Base-by-base conservation (phyloP, 352 stramenopile species). In the Phytophthora kernoviae region DNA sequence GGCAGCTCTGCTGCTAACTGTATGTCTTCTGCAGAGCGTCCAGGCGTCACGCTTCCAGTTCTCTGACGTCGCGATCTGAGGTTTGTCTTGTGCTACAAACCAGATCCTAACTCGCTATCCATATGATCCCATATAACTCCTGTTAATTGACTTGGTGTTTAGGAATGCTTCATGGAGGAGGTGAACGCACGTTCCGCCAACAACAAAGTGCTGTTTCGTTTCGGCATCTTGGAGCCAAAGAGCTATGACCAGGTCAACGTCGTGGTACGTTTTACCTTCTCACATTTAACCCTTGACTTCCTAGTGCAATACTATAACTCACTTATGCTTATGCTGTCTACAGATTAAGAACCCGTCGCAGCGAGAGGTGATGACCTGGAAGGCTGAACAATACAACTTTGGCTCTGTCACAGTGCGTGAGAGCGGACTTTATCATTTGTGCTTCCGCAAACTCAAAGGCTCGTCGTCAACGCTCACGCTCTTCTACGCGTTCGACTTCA, bases 401-500 rank as follows among this genome's bases (percentile, higher is more conserved):
- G 59, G 73, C 26, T 73, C 78, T 1, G 57, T 71, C 6, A 62
- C 61, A 9, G 80, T 90, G 45, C 85, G 84, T 15, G 85, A 94
- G 60, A 90, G 77, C 22, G 85, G 85, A 6, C 67, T 94, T 24
- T 94, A 93, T 61, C 67, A 87, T 41, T 46, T 94, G 62, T 94
- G 85, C 69, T 93, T 93, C 60, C 65, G 53, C 20, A 91, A 90
- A 56, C 72, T 78, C 30, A 72, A 71, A 24, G 81, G 81, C 48
- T 66, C 80, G 41, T 91, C 78, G 30, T 68, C 66, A 40, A 75
- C 67, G 4, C 57, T 91, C 47, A 74, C 59, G 14, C 77, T 92
- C 45, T 91, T 88, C 61, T 91, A 94, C 66, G 85, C 81, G 27
- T 93, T 93, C 49, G 84, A 93, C 67, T 88, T 93, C 40, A 86